Conservation (phyloP, 2,329 filamentous ascomycete species). For the Thermomyces lanuginosus region DNA sequence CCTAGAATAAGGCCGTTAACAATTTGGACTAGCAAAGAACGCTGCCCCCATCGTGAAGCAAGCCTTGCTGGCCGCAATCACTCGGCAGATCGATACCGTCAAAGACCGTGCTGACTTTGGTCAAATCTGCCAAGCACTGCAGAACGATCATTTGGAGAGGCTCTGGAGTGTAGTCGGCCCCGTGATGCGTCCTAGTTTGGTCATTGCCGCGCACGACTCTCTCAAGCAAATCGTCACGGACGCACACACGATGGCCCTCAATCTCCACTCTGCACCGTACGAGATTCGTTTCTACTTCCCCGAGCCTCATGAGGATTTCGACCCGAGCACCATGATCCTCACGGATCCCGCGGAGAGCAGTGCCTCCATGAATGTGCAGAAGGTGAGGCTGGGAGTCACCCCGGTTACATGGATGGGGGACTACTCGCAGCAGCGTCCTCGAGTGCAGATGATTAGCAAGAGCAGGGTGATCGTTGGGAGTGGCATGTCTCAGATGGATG, state of each 20-base stretch:
- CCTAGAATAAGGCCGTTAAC: too few species aligned
- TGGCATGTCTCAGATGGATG: too few species aligned
- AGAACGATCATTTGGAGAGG: conserved; percentile 7
- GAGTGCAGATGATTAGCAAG: background rate
- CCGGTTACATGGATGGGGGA: conserved; percentile 3
- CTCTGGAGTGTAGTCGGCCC: conserved; percentile 12
- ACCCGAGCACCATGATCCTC: conserved; percentile 13
- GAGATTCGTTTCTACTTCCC: conserved; percentile 15
- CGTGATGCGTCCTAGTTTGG: conserved; percentile 8
- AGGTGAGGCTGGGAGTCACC: conserved; percentile 3
- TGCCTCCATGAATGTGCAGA: background rate
- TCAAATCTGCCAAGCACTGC: conserved; percentile 10
- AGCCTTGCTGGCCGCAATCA: conserved; percentile 9
- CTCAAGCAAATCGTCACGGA: conserved; percentile 11
- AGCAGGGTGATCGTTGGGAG: conserved; percentile 3
- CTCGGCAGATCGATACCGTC: conserved; percentile 9
- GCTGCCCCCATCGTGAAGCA: conserved; percentile 9
- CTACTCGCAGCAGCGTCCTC: background rate
- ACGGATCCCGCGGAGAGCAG: conserved; percentile 6
- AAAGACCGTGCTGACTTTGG: conserved; percentile 11
- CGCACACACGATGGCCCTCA: conserved; percentile 13
- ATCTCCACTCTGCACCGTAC: conserved; percentile 14
- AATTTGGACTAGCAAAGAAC: too few species aligned
- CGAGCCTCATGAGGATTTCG: conserved; percentile 10
- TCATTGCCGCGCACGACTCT: conserved; percentile 10